Conservation (phyloP, 2,329 filamentous ascomycete genomes). For the Ophiognomonia clavigignenti-juglandacearum region DNA sequence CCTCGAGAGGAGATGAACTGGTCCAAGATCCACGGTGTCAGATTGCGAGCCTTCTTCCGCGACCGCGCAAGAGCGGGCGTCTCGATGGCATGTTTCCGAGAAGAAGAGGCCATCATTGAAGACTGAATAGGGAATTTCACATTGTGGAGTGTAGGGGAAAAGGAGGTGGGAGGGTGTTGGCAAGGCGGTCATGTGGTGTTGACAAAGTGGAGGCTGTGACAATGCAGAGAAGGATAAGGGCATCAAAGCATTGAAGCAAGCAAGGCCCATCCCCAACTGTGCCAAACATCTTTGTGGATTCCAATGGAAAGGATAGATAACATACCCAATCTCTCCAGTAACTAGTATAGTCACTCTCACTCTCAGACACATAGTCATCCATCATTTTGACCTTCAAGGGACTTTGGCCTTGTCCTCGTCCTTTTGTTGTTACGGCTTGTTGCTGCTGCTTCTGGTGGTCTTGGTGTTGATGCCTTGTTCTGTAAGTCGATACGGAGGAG, state of each 20-base stretch:
- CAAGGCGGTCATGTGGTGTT: not conserved
- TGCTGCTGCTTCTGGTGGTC: not conserved
- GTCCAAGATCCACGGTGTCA: slow-evolving; percentile 5
- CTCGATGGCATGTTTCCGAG: not conserved
- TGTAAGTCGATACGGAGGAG: too few species aligned
- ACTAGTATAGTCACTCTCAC: slow-evolving; percentile 97
- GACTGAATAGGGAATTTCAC: too few species aligned
- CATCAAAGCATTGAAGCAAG: not conserved
- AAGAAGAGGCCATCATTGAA: not conserved
- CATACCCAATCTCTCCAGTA: slow-evolving; percentile 99
- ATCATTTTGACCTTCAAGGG: slow-evolving; percentile 49
- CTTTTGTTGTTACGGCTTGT: not conserved
- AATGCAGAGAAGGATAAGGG: too few species aligned
- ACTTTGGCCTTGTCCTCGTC: not conserved
- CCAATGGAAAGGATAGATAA: slow-evolving; percentile 22
- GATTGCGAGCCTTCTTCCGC: slow-evolving; percentile 2
- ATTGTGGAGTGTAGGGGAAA: too few species aligned
- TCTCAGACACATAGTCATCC: slow-evolving; percentile 98
- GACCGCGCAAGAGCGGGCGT: not conserved
- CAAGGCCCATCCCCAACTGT: not conserved
- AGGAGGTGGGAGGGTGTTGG: too few species aligned
- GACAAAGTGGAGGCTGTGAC: not conserved
- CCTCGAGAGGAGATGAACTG: slow-evolving; percentile 97
- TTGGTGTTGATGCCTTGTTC: too few species aligned
- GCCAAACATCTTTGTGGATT: not conserved